These are phyloP conservation scores for Schizochytrium sp. DNA, from an alignment of 108 stramenopile species.

Conservation along the genomic window DNA sequence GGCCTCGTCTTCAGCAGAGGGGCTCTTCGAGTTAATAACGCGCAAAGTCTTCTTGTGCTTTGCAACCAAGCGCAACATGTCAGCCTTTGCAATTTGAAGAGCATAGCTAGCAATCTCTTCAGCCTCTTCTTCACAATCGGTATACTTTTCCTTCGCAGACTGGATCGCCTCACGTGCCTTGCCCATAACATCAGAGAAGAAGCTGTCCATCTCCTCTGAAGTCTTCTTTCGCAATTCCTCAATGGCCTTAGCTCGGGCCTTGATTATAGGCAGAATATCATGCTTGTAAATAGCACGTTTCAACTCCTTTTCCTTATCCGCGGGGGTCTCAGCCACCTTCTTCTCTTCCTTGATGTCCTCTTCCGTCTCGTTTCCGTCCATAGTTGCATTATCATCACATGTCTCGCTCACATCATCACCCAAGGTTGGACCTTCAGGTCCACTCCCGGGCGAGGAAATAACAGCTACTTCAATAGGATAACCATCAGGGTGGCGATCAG, in stretches of 20 bases:
- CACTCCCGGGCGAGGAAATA: conserved; percentile 29
- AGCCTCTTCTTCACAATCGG: neutral
- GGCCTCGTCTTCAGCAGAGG: neutral
- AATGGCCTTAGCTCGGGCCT: conserved; percentile 10
- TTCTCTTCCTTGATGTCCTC: neutral
- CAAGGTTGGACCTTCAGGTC: neutral
- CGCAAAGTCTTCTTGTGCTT: neutral
- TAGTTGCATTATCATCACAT: neutral
- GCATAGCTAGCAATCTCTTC: neutral
- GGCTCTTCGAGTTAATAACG: neutral
- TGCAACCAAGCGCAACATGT: neutral
- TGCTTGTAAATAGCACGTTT: neutral
- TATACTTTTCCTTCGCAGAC: neutral
- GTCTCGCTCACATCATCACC: neutral
- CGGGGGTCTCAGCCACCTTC: neutral
- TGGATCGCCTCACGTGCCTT: neutral
- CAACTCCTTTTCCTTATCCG: neutral
- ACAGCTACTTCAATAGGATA: conserved; percentile 32
- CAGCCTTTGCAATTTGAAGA: neutral
- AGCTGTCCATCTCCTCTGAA: neutral
- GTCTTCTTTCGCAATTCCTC: conserved; percentile 18
- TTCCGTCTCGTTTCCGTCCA: neutral
- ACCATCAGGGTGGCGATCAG: conserved; percentile 21
- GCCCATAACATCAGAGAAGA: neutral
- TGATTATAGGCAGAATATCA: conserved; percentile 33